phyloP scores from a whole-genome alignment of 768 basidiomycete species.

The Trichaptum fuscoviolaceum region DNA sequence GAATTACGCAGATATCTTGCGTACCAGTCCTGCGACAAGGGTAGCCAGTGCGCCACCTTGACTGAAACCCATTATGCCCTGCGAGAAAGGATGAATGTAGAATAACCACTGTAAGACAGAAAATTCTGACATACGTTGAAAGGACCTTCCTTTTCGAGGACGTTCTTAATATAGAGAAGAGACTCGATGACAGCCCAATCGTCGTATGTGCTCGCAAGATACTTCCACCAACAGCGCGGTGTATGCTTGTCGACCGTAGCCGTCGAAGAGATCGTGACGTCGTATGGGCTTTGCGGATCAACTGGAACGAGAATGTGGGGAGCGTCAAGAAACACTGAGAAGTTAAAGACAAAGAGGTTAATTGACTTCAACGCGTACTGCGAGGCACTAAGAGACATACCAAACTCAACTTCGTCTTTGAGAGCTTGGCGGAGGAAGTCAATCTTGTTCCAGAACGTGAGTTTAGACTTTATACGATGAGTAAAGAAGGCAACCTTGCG shows the following conservation, averaged over 20 bases:
- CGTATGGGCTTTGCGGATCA: background rate
- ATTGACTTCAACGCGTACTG: background rate
- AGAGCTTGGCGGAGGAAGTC: background rate
- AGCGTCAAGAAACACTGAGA: constrained; percentile 3
- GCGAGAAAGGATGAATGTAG: background rate
- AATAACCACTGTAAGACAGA: background rate
- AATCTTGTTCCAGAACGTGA: background rate
- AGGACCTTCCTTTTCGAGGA: constrained; percentile 2
- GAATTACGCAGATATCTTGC: background rate
- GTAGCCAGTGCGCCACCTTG: constrained; percentile 1
- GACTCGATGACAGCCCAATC: background rate
- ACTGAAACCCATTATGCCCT: constrained; percentile 4
- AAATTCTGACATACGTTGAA: constrained; percentile 2
- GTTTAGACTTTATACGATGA: background rate
- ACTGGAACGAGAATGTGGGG: constrained; percentile 1
- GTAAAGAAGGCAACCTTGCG: background rate
- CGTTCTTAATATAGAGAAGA: background rate
- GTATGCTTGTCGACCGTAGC: background rate
- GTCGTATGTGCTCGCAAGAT: background rate
- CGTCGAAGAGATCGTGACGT: background rate
- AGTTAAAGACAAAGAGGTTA: background rate
- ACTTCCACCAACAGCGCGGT: background rate
- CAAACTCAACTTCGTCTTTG: constrained; percentile 3
- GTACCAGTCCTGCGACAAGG: background rate
- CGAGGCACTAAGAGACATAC: background rate